Base-by-base conservation (phyloP, 2,329 filamentous ascomycete genomes). In the Fusarium sp. region DNA sequence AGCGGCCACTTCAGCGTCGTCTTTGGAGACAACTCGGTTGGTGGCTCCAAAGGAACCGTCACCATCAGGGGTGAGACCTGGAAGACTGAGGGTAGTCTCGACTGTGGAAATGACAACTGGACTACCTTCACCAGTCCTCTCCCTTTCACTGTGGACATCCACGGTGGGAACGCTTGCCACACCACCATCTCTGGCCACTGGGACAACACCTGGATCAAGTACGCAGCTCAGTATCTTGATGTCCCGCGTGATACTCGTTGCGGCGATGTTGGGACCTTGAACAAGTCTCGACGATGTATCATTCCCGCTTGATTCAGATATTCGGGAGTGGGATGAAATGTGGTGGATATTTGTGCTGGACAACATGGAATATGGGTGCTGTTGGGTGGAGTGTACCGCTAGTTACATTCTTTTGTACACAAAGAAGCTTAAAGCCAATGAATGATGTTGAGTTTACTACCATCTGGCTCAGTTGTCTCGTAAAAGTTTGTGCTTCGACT, bases 271-370 rank as follows among this genome's bases (percentile, higher is more conserved):
- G 60, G 60, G 11, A 41, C 16, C 11, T 14, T 64, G 16, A 41
- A 64, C 41, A 64, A 54, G 35, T 64, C 60, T 18, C 45, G 60
- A 34, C 60, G 60, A 23, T 64, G 60, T 13, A 50, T 62, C 30
- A 52, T 62, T 39, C 48, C 48, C n/a, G 48, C 43, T 27, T 48
- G 43, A 48, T 9, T 18, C 3, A 0, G 43, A 8, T 18, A 9
- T 6, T 2, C 13, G 5, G 7, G 10, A 6, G 8, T 10, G 23
- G 27, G 8, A 25, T 6, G 14, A 2, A 18, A 3, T 2, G 8
- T 45, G 41, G 23, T 10, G 14, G 13, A 16, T 4, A 18, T 27
- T 23, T 48, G 14, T 48, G 43, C 4, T 18, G 3, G 23, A 1
- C 1, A 27, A 25, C 2, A 6, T 14, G 5, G 14, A 48, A 25